phyloP scores from a whole-genome alignment of 2,329 filamentous ascomycete species.

The Phialophora verrucosa region DNA sequence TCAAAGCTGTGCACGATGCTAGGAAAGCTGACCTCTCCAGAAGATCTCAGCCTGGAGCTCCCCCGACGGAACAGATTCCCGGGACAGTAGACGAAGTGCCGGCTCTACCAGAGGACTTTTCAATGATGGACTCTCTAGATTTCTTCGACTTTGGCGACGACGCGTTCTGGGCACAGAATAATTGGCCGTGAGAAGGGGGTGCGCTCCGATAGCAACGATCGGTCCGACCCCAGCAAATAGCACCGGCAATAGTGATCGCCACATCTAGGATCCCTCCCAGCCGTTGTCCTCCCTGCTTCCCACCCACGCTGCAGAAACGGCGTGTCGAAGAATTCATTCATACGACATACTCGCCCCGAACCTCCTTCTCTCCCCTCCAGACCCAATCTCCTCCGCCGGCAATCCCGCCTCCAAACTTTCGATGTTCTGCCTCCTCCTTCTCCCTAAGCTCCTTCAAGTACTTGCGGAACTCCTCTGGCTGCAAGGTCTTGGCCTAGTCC shows the following conservation, averaged over 20 bases:
- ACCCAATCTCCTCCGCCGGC: background rate
- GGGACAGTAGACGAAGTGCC: background rate
- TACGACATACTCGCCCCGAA: background rate
- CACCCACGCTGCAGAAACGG: too few species aligned
- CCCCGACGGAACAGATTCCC: background rate
- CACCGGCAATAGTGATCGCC: background rate
- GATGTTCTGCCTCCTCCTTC: background rate
- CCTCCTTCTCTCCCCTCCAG: background rate
- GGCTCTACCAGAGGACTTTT: background rate
- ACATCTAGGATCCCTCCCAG: too few species aligned
- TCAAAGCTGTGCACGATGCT: conserved; percentile 22
- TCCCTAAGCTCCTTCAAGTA: background rate
- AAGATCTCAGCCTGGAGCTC: background rate
- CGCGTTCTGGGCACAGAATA: background rate
- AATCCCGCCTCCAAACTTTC: background rate
- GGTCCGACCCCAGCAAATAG: background rate
- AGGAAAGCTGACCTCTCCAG: conserved; percentile 7
- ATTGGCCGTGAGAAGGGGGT: background rate
- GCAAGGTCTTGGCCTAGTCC: background rate
- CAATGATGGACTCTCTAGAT: background rate
- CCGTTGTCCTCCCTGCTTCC: too few species aligned
- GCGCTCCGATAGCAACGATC: background rate
- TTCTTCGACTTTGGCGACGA: conserved; percentile 7
- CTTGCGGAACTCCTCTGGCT: background rate
- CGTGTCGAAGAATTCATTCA: background rate